phyloP scores from a whole-genome alignment of 768 basidiomycete species.

The Phaeotremella skinneri region DNA sequence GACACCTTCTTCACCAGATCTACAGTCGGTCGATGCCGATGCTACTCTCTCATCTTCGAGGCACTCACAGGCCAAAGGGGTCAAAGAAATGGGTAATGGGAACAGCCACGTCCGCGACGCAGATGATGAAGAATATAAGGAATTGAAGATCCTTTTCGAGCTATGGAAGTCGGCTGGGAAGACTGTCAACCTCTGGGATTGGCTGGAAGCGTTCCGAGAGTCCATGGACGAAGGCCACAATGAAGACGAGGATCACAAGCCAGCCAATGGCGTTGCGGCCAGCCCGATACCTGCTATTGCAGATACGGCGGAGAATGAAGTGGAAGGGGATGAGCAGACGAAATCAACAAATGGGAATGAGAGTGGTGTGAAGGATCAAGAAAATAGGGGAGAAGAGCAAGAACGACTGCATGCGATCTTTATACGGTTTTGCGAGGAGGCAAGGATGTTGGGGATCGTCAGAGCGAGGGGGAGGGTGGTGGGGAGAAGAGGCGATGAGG shows the following conservation, averaged over 20 bases:
- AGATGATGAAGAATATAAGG: constrained; percentile 27
- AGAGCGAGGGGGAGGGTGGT: constrained; percentile 34
- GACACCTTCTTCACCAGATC: not conserved
- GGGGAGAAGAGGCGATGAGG: constrained; percentile 38
- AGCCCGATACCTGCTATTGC: not conserved
- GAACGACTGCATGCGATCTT: constrained; percentile 39
- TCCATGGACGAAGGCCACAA: constrained; percentile 13
- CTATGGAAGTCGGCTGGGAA: constrained; percentile 37
- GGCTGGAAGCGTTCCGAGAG: constrained; percentile 39
- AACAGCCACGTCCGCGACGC: no score
- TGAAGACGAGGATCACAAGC: not conserved
- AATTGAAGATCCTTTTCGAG: constrained; percentile 35
- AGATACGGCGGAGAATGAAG: not conserved
- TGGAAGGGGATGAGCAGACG: constrained; percentile 19
- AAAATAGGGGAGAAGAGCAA: not conserved
- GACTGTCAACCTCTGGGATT: constrained; percentile 46
- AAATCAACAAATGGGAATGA: not conserved
- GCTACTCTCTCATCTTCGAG: no score
- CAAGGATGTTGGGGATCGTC: constrained; percentile 43
- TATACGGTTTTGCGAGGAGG: constrained; percentile 44
- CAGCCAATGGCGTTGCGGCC: not conserved
- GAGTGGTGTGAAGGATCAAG: not conserved
- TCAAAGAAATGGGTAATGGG: not conserved
- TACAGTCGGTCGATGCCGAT: no score
- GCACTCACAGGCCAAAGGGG: not conserved